A percentile compares a stretch with the other conserved stretches of the same genome.
Conservation (phyloP, 441 rosid species). For the Geranium incanum region DNA sequence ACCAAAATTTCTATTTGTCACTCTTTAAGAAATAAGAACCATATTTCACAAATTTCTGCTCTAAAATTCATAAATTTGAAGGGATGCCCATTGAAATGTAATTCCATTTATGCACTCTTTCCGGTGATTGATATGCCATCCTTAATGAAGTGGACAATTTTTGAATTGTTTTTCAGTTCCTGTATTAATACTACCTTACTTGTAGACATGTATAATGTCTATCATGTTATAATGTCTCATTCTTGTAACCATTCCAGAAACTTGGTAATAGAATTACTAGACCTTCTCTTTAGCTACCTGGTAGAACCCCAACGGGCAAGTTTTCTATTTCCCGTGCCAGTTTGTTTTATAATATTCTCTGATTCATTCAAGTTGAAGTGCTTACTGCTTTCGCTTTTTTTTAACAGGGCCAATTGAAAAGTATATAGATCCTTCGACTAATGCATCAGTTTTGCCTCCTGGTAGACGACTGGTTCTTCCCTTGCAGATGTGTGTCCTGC, state of each 20-base stretch:
- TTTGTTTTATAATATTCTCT: background rate
- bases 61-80: background rate
- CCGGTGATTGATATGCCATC: background rate
- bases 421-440: conserved; percentile 41
- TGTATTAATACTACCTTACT: background rate
- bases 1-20: background rate
- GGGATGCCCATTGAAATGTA: background rate
- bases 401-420: conserved; percentile 51
- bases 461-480: conserved; percentile 91
- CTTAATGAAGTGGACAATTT: background rate
- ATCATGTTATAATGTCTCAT: background rate
- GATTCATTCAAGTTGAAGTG: background rate
- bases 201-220: background rate
- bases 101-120: too few relatives aligned
- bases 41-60: background rate
- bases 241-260: background rate
- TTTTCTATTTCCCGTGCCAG: background rate
- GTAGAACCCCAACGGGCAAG: background rate
- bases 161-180: background rate
- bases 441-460: conserved; percentile 50
- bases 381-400: conserved; percentile 22
- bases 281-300: background rate
- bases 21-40: background rate
- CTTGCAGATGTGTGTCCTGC: conserved; percentile 74
- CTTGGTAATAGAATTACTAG: background rate